phyloP scores from a whole-genome alignment of 176 grass and related monocot genomes.

The Urochloa ruziziensis region DNA sequence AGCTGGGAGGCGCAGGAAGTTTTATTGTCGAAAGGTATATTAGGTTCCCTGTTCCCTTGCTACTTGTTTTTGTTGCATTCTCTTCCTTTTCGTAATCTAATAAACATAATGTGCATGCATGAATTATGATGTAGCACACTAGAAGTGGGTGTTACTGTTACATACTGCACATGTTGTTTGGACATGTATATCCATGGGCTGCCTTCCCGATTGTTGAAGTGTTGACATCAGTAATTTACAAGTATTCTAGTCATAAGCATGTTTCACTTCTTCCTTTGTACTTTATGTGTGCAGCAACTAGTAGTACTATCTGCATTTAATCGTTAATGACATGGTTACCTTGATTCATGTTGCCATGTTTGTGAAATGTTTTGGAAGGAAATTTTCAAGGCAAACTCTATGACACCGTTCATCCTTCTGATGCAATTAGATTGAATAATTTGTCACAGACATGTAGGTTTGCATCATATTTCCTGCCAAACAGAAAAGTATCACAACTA shows the following conservation, averaged over 20 bases:
- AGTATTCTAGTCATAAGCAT: not conserved
- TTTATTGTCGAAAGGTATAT: not conserved
- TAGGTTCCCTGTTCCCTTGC: not conserved
- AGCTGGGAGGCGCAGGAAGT: not conserved
- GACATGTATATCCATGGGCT: not conserved
- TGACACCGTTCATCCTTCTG: too few species aligned
- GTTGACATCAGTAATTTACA: not conserved
- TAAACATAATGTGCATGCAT: not conserved
- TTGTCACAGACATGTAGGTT: too few species aligned
- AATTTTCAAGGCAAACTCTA: too few species aligned
- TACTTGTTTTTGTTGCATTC: not conserved
- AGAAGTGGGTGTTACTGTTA: not conserved
- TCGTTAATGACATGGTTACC: too few species aligned
- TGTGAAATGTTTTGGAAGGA: too few species aligned
- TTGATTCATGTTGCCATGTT: too few species aligned
- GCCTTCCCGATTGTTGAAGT: not conserved
- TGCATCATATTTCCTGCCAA: too few species aligned
- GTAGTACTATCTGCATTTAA: too few species aligned
- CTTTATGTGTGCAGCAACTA: not conserved
- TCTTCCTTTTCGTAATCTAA: not conserved
- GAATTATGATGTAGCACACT: not conserved
- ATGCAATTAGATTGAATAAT: not conserved
- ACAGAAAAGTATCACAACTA: too few species aligned
- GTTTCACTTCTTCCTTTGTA: not conserved
- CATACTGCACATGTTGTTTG: not conserved